These are phyloP conservation scores for Aegilops sharonensis DNA, from an alignment of 176 grass and related monocot species.

Conservation along the genomic window DNA sequence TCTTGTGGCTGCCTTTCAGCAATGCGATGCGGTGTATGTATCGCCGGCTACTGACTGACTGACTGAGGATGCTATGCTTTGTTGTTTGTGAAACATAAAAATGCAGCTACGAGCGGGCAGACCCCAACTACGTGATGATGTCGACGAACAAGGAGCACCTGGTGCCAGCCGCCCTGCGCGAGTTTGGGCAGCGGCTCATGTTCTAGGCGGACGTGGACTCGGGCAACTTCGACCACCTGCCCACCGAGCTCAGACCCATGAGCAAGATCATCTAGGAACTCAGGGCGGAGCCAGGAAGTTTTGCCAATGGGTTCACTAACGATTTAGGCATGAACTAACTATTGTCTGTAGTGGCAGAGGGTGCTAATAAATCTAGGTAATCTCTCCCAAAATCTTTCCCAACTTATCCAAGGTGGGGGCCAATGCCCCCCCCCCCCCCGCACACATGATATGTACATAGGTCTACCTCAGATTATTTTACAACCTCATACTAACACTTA, in stretches of 20 bases:
- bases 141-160: slow-evolving; percentile 89
- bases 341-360: too few species aligned
- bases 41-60: not conserved
- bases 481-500: too few species aligned
- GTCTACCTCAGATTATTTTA: too few species aligned
- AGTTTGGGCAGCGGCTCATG: slow-evolving; percentile 70
- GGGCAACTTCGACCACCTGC: slow-evolving; percentile 82
- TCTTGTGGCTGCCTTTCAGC: not conserved
- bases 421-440: too few species aligned
- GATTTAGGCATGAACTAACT: too few species aligned
- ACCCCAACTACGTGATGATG: slow-evolving; percentile 94
- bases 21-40: not conserved
- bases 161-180: slow-evolving; percentile 47
- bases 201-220: slow-evolving; percentile 73
- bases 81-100: slow-evolving; percentile 8
- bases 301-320: too few species aligned
- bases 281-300: too few species aligned
- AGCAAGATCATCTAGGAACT: slow-evolving; percentile 46
- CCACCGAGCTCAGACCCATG: slow-evolving; percentile 71
- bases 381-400: too few species aligned
- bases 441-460: too few species aligned
- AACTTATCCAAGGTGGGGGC: too few species aligned
- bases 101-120: slow-evolving; percentile 79
- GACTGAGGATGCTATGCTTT: not conserved
- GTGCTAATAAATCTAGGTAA: too few species aligned